Conservation (phyloP, 495 filamentous ascomycete genomes). For the Extremus antarcticus region DNA sequence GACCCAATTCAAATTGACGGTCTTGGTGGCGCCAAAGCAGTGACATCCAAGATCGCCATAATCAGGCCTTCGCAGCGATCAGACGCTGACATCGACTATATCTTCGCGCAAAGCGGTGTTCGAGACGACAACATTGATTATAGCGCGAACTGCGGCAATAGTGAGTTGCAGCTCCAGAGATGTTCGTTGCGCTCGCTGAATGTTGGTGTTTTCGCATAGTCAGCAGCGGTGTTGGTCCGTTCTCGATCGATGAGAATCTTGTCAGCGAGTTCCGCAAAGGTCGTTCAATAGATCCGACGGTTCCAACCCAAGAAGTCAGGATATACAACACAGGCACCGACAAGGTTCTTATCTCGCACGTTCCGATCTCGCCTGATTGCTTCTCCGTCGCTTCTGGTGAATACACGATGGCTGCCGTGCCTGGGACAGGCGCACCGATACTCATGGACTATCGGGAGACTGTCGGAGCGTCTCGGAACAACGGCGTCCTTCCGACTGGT, state of each 20-base stretch:
- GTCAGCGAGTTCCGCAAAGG: slow-evolving; percentile 9
- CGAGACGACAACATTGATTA: slow-evolving; percentile 29
- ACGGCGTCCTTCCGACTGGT: background rate
- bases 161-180: too few relatives aligned
- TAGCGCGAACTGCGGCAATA: slow-evolving; percentile 37
- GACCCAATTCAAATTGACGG: slow-evolving; percentile 29
- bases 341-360: background rate
- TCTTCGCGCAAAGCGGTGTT: slow-evolving; percentile 31
- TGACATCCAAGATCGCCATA: slow-evolving; percentile 34
- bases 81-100: slow-evolving; percentile 32
- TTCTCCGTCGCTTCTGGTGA: background rate
- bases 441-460: background rate
- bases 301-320: background rate
- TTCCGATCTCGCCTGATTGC: background rate
- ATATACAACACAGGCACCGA: background rate
- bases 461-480: background rate
- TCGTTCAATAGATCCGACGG: background rate
- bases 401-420: background rate
- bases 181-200: too few relatives aligned
- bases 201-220: too few relatives aligned
- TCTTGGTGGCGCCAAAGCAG: slow-evolving; percentile 32
- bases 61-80: slow-evolving; percentile 24
- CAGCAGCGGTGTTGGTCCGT: slow-evolving; percentile 31
- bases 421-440: background rate
- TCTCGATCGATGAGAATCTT: slow-evolving; percentile 31